Base-by-base conservation (phyloP, 129 eudicot species). In the Rutidosis leptorrhynchoides region DNA sequence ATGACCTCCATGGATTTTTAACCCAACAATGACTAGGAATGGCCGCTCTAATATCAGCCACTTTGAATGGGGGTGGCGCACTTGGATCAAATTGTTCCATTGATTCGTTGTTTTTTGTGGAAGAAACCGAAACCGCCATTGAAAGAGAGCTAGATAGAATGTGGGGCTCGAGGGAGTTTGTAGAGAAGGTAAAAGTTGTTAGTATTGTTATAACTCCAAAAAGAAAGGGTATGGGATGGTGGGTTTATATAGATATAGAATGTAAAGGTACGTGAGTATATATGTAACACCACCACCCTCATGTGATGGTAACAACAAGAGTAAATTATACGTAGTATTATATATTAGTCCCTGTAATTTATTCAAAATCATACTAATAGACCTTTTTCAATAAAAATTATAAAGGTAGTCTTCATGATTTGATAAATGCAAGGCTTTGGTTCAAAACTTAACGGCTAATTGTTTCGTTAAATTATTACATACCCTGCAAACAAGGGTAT, bases 21-120 rank as follows among this genome's bases (percentile, higher is more conserved):
- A 81, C 82, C 72, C 78, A 81, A 25, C 82, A 81, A 64, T 81
- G 85, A 56, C 30, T 65, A 4, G 85, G 85, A 58, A 81, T 81
- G n/a, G 82, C 82, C n/a, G 79, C 82, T 63, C 85, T 58, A 37
- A 81, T 37, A 29, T 81, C 82, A 10, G 73, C 78, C 15, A 77
- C 48, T 21, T 67, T 77, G 75, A 81, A 81, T 29, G 85, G 85
- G 7, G 85, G 79, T 27, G 73, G 79, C 10, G 73, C 82, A 55
- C 82, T 65, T 22, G 82, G 82, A 62, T 81, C 85, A 63, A 81
- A 81, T 15, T 72, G 73, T 20, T 17, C 35, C 16, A 20, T 53
- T 54, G 70, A 25, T 55, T 35, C 9, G 11, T 40, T 52, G 53
- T 65, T 55, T 28, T 74, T 16, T 7, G 65, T 7, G n/a, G 77